Percentiles rank a stretch among this genome's conserved stretches.
These are phyloP conservation scores for Orbilia brochopaga DNA, from an alignment of 2,329 filamentous ascomycete genomes.

Conservation along the genomic window DNA sequence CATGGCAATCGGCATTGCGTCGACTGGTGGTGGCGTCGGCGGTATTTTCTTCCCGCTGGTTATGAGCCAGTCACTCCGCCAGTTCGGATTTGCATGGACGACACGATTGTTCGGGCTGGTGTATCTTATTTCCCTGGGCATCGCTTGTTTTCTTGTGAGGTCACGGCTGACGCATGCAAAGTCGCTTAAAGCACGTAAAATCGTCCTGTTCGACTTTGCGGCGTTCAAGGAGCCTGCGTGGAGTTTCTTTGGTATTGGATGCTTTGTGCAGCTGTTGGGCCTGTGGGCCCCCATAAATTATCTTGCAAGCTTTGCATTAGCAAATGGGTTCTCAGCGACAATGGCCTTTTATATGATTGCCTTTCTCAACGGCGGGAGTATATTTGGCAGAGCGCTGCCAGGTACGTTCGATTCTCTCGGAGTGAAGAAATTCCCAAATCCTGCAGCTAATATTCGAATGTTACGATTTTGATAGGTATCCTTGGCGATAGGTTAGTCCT, in stretches of 20 bases:
- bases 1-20: slow-evolving; percentile 47
- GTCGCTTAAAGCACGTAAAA: slow-evolving; percentile 34
- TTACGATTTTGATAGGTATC: slow-evolving; percentile 9
- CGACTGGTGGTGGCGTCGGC: slow-evolving; percentile 39
- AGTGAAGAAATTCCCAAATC: neutral
- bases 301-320: slow-evolving; percentile 47
- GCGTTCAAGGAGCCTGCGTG: slow-evolving; percentile 48
- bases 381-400: slow-evolving; percentile 41
- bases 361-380: slow-evolving; percentile 46
- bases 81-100: slow-evolving; percentile 41
- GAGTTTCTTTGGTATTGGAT: slow-evolving; percentile 45
- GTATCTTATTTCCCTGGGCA: slow-evolving; percentile 24
- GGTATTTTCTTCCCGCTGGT: slow-evolving; percentile 46
- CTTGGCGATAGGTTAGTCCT: slow-evolving; percentile 29
- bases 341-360: slow-evolving; percentile 50
- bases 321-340: slow-evolving; percentile 35
- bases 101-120: slow-evolving; percentile 39
- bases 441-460: neutral
- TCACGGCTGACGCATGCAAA: slow-evolving; percentile 40
- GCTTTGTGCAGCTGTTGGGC: slow-evolving; percentile 43
- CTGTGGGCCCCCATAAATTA: slow-evolving; percentile 48
- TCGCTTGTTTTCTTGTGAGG: slow-evolving; percentile 37
- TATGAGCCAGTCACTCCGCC: slow-evolving; percentile 28
- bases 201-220: slow-evolving; percentile 45
- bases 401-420: slow-evolving; percentile 15